Conservation (phyloP, 73 alveolate species). For the Paramecium sexaurelia region DNA sequence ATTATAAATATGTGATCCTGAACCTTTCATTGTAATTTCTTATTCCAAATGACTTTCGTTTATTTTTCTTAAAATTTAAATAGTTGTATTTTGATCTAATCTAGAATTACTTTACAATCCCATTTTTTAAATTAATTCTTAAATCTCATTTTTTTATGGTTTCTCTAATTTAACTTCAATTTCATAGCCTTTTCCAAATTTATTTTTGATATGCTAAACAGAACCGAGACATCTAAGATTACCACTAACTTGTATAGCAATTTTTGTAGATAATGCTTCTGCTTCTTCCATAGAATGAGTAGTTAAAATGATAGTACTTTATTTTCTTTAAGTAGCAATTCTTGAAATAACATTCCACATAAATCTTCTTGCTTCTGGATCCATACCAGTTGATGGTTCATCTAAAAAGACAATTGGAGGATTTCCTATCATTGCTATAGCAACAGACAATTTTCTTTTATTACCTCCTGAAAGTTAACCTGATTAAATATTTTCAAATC, state of each 20-base stretch:
- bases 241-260: conserved; percentile 92
- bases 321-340: conserved; percentile 83
- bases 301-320: conserved; percentile 78
- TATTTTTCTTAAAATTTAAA: neutral
- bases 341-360: conserved; percentile 98
- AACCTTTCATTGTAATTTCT: conserved; percentile 26
- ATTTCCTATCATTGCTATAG: conserved; percentile 97
- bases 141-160: conserved; percentile 52
- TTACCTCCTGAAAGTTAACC: conserved; percentile 97
- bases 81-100: conserved; percentile 37
- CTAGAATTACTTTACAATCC: neutral
- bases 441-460: conserved; percentile 97
- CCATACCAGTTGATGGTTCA: conserved; percentile 99
- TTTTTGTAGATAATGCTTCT: conserved; percentile 81
- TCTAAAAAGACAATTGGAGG: conserved; percentile 98
- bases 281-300: conserved; percentile 94
- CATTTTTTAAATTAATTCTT: neutral
- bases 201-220: conserved; percentile 82
- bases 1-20: conserved; percentile 63
- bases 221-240: conserved; percentile 88
- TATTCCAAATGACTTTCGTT: conserved; percentile 1
- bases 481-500: conserved; percentile 81
- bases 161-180: conserved; percentile 75
- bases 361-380: conserved; percentile 97
- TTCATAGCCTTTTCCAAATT: conserved; percentile 91